Conservation (phyloP, 176 grass and related monocot species). For the Pharus latifolius region DNA sequence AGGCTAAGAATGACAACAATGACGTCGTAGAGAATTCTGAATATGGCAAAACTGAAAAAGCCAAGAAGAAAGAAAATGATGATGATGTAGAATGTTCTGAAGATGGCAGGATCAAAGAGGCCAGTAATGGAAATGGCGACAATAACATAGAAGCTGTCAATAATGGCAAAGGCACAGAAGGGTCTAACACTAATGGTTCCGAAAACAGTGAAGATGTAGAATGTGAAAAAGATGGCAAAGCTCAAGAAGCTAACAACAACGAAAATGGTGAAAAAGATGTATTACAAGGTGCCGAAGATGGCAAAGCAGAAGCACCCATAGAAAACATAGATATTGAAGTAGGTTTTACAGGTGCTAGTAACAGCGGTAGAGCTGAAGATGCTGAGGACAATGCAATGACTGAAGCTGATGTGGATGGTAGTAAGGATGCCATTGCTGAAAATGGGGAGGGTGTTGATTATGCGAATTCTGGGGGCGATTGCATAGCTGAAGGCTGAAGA, state of each 20-base stretch:
- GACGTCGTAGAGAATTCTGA: not conserved
- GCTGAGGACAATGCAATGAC: not conserved
- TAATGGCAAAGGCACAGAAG: not conserved
- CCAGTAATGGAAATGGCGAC: not conserved
- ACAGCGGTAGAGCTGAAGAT: slow-evolving; percentile 5
- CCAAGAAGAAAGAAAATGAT: not conserved
- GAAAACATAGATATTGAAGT: not conserved
- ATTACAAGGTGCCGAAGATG: not conserved
- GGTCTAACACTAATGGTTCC: not conserved
- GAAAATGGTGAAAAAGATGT: not conserved
- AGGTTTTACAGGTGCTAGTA: not conserved
- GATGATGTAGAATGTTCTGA: not conserved
- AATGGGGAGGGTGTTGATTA: not conserved
- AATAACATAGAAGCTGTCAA: not conserved
- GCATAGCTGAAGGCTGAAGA: not conserved
- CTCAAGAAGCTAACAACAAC: not conserved
- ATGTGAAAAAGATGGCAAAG: slow-evolving; percentile 3
- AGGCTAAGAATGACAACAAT: not conserved
- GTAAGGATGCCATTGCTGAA: not conserved
- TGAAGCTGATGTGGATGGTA: slow-evolving; percentile 7
- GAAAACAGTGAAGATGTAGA: not conserved
- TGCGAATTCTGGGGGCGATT: not conserved
- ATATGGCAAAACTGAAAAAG: slow-evolving; percentile 1
- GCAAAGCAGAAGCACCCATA: not conserved
- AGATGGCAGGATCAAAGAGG: not conserved